Conservation (phyloP, 1,284 basidiomycete species). For the Polyporus tsugae region DNA sequence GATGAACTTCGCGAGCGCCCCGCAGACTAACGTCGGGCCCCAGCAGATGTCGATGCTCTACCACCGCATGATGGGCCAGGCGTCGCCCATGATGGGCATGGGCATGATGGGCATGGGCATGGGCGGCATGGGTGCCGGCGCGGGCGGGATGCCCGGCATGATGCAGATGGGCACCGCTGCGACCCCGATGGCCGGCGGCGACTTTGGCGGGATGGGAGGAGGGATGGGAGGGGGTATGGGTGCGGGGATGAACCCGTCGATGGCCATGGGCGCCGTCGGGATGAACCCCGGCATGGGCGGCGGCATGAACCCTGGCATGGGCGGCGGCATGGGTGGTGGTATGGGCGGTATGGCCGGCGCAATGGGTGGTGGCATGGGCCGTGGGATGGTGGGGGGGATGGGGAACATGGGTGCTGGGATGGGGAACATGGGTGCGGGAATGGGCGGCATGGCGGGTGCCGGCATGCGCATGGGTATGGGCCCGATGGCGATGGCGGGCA, state of each 20-base stretch:
- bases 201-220: conserved; percentile 39
- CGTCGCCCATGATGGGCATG: conserved; percentile 41
- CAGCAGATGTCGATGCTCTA: conserved; percentile 63
- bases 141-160: conserved; percentile 28
- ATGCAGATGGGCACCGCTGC: conserved; percentile 30
- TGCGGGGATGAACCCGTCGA: conserved; percentile 20
- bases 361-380: conserved; percentile 40
- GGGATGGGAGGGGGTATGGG: conserved; percentile 48
- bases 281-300: conserved; percentile 43
- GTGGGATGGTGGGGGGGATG: conserved; percentile 46
- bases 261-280: conserved; percentile 38
- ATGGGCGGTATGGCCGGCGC: conserved; percentile 49
- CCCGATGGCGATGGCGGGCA: conserved; percentile 44
- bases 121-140: conserved; percentile 19
- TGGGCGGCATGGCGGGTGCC: conserved; percentile 37
- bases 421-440: conserved; percentile 38
- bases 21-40: conserved; percentile 45
- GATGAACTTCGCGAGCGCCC: conserved; percentile 36
- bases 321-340: conserved; percentile 28
- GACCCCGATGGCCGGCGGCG: conserved; percentile 28
- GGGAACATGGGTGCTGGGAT: conserved; percentile 30
- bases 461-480: conserved; percentile 44
- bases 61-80: conserved; percentile 66
- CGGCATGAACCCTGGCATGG: conserved; percentile 40
- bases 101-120: conserved; percentile 32